Evolutionary conservation across 176 grass and related monocot species (phyloP).

Genomic region (Zea mays): Zm-B73-REFERENCE-NAM-5.0 NC_050100.1:207661501-207662000

Average conservation of each 20-base stretch:
- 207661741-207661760: neutral
- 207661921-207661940: constrained; percentile 43
- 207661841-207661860: neutral
- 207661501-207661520: neutral
- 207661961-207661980: constrained; percentile 39
- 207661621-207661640: neutral
- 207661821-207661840: too few species aligned
- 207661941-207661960: constrained; percentile 25
- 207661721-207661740: neutral
- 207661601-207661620: neutral
- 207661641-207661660: constrained; percentile 4
- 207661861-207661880: neutral
- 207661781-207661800: neutral
- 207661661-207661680: neutral
- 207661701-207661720: neutral
- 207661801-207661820: neutral
- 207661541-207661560: neutral
- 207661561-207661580: neutral
- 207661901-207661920: constrained; percentile 2
- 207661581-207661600: neutral
- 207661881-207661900: constrained; percentile 30
- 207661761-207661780: neutral
- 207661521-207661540: neutral
- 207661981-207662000: constrained; percentile 30
- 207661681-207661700: neutral